phyloP scores from a whole-genome alignment of 2,329 filamentous ascomycete genomes.

The Phyllosticta citriasiana region DNA sequence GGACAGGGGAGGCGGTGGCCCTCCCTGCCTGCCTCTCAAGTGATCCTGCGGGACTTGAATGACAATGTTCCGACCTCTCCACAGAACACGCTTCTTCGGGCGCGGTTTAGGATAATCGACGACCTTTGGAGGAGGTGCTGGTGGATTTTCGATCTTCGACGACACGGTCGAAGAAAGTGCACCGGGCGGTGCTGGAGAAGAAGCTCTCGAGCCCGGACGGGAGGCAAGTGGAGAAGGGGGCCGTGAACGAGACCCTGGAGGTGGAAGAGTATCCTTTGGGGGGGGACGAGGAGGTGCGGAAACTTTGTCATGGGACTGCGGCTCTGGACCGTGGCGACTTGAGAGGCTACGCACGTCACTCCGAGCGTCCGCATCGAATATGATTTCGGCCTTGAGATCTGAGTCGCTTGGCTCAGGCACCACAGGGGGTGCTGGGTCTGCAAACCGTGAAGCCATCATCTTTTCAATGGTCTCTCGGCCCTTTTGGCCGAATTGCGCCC shows the following conservation, averaged over 20 bases:
- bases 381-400: constrained; percentile 2
- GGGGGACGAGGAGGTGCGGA: background rate
- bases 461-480: constrained; percentile 29
- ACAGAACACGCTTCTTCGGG: constrained; percentile 33
- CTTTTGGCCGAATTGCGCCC: constrained; percentile 31
- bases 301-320: background rate
- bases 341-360: constrained; percentile 5
- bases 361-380: constrained; percentile 6
- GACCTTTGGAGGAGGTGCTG: background rate
- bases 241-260: constrained; percentile 19
- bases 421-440: constrained; percentile 17
- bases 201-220: background rate
- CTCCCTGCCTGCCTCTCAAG: constrained; percentile 30
- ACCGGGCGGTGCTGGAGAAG: background rate
- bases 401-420: background rate
- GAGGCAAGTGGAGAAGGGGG: constrained; percentile 5
- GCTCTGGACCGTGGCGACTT: constrained; percentile 1
- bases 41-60: constrained; percentile 36
- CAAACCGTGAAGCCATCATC: constrained; percentile 32
- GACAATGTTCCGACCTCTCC: constrained; percentile 36
- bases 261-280: constrained; percentile 13
- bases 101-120: background rate
- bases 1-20: constrained; percentile 33
- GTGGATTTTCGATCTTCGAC: background rate
- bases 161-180: background rate